phyloP scores from a whole-genome alignment of 2,329 filamentous ascomycete species.

The Apiospora arundinis region DNA sequence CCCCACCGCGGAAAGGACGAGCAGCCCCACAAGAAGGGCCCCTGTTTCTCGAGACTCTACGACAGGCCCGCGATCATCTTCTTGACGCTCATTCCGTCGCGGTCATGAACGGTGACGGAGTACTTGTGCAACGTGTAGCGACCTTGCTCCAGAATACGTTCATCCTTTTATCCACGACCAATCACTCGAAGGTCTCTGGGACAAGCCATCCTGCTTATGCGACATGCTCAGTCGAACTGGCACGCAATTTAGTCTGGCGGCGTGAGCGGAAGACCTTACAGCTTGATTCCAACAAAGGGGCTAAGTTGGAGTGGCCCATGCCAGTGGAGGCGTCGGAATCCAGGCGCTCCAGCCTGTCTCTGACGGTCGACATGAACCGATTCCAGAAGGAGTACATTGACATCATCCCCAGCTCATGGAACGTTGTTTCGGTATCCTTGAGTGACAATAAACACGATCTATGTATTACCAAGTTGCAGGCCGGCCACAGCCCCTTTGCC shows the following conservation, averaged over 20 bases:
- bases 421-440: conserved; percentile 82
- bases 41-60: conserved; percentile 64
- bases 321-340: conserved; percentile 38
- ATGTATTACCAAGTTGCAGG: conserved; percentile 84
- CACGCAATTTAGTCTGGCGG: conserved; percentile 71
- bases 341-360: conserved; percentile 52
- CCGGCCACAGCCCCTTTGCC: conserved; percentile 80
- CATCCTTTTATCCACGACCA: conserved; percentile 69
- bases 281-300: conserved; percentile 45
- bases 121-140: conserved; percentile 68
- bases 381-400: conserved; percentile 87
- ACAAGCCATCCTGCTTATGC: conserved; percentile 62
- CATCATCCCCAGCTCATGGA: conserved; percentile 83
- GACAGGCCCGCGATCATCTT: conserved; percentile 70
- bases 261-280: conserved; percentile 65
- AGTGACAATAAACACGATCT: conserved; percentile 85
- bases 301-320: conserved; percentile 44
- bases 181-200: conserved; percentile 51
- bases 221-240: conserved; percentile 70
- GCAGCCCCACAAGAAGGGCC: conserved; percentile 39
- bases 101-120: conserved; percentile 59
- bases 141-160: conserved; percentile 69
- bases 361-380: conserved; percentile 58
- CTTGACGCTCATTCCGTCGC: conserved; percentile 67
- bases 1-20: conserved; percentile 43